phyloP scores from a whole-genome alignment of 2,329 filamentous ascomycete genomes.

The Fusarium abutilonis region DNA sequence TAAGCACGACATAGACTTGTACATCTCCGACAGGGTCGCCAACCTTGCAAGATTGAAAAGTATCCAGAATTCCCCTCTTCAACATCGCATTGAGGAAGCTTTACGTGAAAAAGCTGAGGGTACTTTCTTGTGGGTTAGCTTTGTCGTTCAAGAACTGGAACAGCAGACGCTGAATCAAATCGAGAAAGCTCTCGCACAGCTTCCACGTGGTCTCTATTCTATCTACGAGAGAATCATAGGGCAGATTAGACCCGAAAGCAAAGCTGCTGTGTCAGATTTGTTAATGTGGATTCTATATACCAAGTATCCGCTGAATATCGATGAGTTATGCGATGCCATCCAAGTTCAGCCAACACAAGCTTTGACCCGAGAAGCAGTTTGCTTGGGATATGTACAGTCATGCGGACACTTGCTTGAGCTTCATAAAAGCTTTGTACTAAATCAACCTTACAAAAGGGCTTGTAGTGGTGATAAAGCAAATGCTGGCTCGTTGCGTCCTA shows the following conservation, averaged over 20 bases:
- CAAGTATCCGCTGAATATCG: neutral
- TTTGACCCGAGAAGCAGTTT: neutral
- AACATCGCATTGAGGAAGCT: neutral
- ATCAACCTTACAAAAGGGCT: no score
- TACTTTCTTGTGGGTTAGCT: conserved; percentile 28
- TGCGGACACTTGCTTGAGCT: conserved; percentile 6
- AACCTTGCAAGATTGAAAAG: neutral
- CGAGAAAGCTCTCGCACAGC: conserved; percentile 1
- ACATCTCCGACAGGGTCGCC: neutral
- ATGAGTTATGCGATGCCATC: neutral
- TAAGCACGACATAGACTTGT: neutral
- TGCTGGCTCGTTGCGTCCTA: neutral
- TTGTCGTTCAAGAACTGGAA: conserved; percentile 21
- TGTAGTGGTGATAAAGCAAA: no score
- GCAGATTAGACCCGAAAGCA: neutral
- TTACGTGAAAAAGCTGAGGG: neutral
- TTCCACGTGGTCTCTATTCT: neutral
- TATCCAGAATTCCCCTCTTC: neutral
- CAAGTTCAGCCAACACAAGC: neutral
- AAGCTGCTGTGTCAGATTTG: neutral
- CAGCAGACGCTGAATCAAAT: neutral
- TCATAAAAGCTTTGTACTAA: neutral
- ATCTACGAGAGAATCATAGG: neutral
- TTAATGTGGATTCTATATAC: conserved; percentile 3
- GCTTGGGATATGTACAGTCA: neutral